A percentile compares a stretch with the other conserved stretches of the same genome.
These are phyloP conservation scores for Aspergillus thermomutatus DNA, from an alignment of 2,329 filamentous ascomycete genomes.

Conservation along the genomic window DNA sequence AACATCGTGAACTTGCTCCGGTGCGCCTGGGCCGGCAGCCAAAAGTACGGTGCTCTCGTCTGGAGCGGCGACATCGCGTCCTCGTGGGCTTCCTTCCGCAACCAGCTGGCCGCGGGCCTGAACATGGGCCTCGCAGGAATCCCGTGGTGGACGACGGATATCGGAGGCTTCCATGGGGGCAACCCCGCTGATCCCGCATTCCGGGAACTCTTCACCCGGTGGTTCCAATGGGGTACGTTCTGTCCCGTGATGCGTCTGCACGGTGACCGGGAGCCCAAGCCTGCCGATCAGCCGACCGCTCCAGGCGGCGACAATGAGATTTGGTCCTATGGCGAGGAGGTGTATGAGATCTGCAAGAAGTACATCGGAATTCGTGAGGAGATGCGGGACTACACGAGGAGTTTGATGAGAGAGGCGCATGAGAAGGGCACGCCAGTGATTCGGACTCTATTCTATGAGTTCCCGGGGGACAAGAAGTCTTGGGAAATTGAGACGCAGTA, in stretches of 20 bases:
- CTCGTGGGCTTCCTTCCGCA: slow-evolving; percentile 58
- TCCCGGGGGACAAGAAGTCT: slow-evolving; percentile 51
- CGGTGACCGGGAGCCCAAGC: slow-evolving; percentile 61
- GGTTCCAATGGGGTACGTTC: slow-evolving; percentile 68
- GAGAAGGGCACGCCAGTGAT: slow-evolving; percentile 61
- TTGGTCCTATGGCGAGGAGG: slow-evolving; percentile 62
- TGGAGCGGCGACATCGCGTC: slow-evolving; percentile 67
- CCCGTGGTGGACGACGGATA: slow-evolving; percentile 69
- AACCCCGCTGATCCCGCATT: slow-evolving; percentile 55
- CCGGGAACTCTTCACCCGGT: slow-evolving; percentile 62
- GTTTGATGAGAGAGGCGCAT: slow-evolving; percentile 59
- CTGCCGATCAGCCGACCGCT: slow-evolving; percentile 25
- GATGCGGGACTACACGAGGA: slow-evolving; percentile 56
- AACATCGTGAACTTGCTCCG: slow-evolving; percentile 59
- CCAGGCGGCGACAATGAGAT: slow-evolving; percentile 48
- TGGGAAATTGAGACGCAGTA: slow-evolving; percentile 63
- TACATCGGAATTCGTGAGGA: slow-evolving; percentile 59
- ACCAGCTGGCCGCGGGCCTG: slow-evolving; percentile 61
- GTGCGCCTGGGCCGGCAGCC: slow-evolving; percentile 57
- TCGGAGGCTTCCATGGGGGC: slow-evolving; percentile 67
- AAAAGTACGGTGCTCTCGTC: slow-evolving; percentile 63
- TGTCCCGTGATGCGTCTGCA: slow-evolving; percentile 67
- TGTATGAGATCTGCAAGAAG: slow-evolving; percentile 58
- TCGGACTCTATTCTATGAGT: slow-evolving; percentile 62
- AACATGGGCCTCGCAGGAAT: slow-evolving; percentile 65